These are phyloP conservation scores for Saccharomycopsis amapae DNA, from an alignment of 805 yeast species.

Conservation along the genomic window DNA sequence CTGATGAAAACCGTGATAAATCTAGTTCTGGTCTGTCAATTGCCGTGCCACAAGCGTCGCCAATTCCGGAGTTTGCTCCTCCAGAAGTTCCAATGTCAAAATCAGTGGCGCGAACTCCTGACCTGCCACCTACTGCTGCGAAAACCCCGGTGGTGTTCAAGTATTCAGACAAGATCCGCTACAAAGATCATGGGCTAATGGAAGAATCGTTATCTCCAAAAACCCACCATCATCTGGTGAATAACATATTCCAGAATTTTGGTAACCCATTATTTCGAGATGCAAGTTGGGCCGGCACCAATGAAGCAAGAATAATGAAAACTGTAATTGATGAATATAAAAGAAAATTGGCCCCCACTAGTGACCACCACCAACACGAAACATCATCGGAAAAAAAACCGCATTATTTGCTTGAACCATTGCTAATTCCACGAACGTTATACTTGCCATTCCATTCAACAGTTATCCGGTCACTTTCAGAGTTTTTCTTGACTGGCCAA, in stretches of 20 bases:
- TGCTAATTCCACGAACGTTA: conserved; percentile 58
- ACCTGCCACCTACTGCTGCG: neutral
- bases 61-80: conserved; percentile 49
- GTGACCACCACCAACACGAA: neutral
- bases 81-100: conserved; percentile 24
- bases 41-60: conserved; percentile 34
- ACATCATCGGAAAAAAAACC: no score
- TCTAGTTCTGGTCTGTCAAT: no score
- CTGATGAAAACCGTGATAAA: no score
- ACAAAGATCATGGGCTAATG: neutral
- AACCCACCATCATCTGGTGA: no score
- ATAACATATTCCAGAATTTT: no score
- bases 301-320: no score
- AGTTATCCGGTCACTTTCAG: conserved; percentile 59
- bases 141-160: neutral
- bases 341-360: neutral
- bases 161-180: neutral
- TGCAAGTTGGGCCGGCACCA: no score
- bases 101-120: neutral
- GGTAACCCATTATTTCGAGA: no score
- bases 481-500: conserved; percentile 73
- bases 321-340: no score
- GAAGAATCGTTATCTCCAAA: no score
- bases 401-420: conserved; percentile 42
- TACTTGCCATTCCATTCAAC: conserved; percentile 60